Evolutionary conservation across 305 asterid genomes (phyloP), one percentile per base, ranked within the genome.

Genomic region (Rubia tinctorum): DNA sequence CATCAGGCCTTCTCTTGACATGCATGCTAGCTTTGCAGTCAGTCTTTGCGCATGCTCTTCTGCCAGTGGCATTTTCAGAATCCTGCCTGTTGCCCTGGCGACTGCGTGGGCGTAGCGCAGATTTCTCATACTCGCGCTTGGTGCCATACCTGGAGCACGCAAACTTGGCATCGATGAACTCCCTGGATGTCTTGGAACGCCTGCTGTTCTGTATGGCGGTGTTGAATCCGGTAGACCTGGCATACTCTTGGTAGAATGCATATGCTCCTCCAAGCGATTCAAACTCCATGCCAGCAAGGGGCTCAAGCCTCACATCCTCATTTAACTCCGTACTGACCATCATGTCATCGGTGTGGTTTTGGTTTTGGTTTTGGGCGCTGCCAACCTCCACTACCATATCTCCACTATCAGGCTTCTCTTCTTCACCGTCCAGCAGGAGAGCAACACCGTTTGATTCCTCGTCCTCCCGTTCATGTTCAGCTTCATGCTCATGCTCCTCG

Each of bases 111-210:
- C 96, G 92, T 78, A 89, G 88, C 73, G 86, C 79, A 64, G 97
- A 88, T 76, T 94, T 94, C 80, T 90, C 97, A 66, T 91, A 92
- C 81, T 89, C 2, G 92, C 93, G 66, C 85, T 87, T 8, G 93
- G 90, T 78, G 96, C 99, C 99, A 77, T 94, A 94, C 77, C 99
- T 88, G n/a, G 98, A 91, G 78, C 98, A 93, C 0, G 98, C 97
- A 71, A 91, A 94, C 76, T 94, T 94, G 68, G 98, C 98, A 73
- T 94, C 99, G 18, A 94, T 94, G 72, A 94, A 92, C 75, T 94
- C 99, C 81, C 91, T 90, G 12, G 96, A 87, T 76, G 88, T 94
- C 87, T 94, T 94, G 15, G 99, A 92, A 58, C 96, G 93, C 7
- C 99, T 96, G 74, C 99, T 94, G 58, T 94, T 94, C 84, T 92